phyloP scores from a whole-genome alignment of 495 filamentous ascomycete species.

The Pseudoneurospora amorphoporcata region DNA sequence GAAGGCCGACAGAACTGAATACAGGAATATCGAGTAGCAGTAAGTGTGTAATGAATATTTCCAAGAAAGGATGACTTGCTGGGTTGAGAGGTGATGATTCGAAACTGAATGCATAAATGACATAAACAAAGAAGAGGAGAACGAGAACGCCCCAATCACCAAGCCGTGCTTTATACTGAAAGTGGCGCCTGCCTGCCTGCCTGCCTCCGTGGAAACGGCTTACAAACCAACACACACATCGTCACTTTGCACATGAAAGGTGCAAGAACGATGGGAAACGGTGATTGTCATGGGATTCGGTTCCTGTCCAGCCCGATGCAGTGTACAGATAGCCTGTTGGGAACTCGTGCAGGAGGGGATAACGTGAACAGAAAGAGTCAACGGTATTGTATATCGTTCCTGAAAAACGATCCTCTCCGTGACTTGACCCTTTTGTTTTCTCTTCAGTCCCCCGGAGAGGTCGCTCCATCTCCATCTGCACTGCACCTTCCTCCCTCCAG shows the following conservation, averaged over 20 bases:
- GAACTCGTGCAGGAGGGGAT: neutral
- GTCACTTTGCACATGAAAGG: neutral
- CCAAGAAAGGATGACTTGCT: neutral
- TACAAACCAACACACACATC: neutral
- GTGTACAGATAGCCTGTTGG: neutral
- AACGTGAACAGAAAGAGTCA: neutral
- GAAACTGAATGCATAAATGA: neutral
- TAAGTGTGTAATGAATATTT: too few species aligned
- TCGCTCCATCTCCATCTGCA: neutral
- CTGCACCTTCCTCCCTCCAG: neutral
- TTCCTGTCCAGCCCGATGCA: neutral
- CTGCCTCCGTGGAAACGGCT: neutral
- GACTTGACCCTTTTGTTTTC: neutral
- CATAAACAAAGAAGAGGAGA: neutral
- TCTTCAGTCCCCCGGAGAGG: neutral
- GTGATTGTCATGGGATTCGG: neutral
- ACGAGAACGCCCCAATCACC: neutral
- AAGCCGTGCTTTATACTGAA: neutral
- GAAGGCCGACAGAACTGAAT: neutral
- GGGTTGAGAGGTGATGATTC: too few species aligned
- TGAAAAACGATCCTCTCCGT: neutral
- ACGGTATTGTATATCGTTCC: neutral
- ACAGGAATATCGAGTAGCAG: neutral
- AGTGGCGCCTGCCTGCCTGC: neutral
- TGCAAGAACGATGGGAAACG: neutral